Evolutionary conservation across 2,329 filamentous ascomycete genomes (phyloP), one percentile per base, ranked within the genome.

Genomic region (Kalaharituber pfeilii): DNA sequence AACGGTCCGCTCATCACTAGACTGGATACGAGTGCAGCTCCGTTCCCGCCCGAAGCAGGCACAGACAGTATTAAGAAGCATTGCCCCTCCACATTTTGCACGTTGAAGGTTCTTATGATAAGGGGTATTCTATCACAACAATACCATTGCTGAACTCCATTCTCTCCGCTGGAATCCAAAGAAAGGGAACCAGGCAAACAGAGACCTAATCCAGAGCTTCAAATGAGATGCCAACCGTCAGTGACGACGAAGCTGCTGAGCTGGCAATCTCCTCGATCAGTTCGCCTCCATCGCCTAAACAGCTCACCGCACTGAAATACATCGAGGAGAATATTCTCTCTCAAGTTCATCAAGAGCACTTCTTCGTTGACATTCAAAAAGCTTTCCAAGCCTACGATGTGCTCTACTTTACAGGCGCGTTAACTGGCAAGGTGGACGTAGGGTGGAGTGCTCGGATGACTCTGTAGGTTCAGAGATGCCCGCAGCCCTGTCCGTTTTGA

Each of bases 371-470:
- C 56, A 62, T 71, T 20, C 67, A 69, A 47, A 62, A 67, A 53
- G 66, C 71, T 5, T 70, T 71, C 54, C 59, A 56, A 13, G 62
- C 67, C 52, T 72, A 69, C 60, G 65, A 71, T 57, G 62, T 65
- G 24, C 62, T 72, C 44, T 72, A 72, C 64, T 72, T 72, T 61
- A 65, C 68, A 44, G 60, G 61, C 20, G 64, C 71, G 11, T 65
- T 72, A 1, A 51, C 66, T 6, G 63, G 67, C 6, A 65, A 65
- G 29, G 69, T 71, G n/a, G 66, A 71, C 51, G 64, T 72, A 22
- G 62, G 67, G 4, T 72, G 70, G 70, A 71, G 70, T 24, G 57
- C 66, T 27, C 65, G 69, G 49, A 62, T 72, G 57, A 72, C 69
- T n/a, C 20, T 47, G 42, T 47, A 20, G 11, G 42, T 3, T 13